phyloP scores from a whole-genome alignment of 768 basidiomycete genomes.

The Mycena belliarum region DNA sequence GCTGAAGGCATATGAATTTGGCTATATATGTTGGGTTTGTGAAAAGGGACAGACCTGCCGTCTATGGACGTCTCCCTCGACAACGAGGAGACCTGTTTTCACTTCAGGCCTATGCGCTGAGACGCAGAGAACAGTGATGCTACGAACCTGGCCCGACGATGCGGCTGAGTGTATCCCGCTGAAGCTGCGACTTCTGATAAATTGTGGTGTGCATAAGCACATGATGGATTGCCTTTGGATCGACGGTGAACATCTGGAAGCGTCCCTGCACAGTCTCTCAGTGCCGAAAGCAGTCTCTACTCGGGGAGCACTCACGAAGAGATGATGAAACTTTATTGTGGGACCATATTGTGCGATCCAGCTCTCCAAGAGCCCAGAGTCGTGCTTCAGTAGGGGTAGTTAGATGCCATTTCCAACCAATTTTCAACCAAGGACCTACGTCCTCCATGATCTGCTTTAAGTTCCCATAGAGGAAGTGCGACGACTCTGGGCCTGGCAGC shows the following conservation, averaged over 20 bases:
- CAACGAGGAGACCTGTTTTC: slow-evolving; percentile 35
- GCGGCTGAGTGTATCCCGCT: slow-evolving; percentile 27
- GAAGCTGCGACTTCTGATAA: slow-evolving; percentile 42
- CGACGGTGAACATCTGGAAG: slow-evolving; percentile 42
- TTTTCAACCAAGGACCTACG: no score
- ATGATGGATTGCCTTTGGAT: slow-evolving; percentile 50
- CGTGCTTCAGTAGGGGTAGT: no score
- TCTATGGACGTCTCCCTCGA: slow-evolving; percentile 27
- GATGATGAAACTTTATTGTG: slow-evolving; percentile 42
- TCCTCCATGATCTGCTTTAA: slow-evolving; percentile 1
- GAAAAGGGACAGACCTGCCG: slow-evolving; percentile 17
- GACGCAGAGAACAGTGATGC: not conserved
- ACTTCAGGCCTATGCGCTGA: not conserved
- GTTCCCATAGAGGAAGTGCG: slow-evolving; percentile 14
- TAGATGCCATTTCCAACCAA: no score
- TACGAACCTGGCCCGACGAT: slow-evolving; percentile 28
- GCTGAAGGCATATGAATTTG: slow-evolving; percentile 4
- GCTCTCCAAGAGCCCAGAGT: slow-evolving; percentile 35
- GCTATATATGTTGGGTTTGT: not conserved
- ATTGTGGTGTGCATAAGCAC: slow-evolving; percentile 44
- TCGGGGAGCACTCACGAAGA: slow-evolving; percentile 40
- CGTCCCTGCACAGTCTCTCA: slow-evolving; percentile 1
- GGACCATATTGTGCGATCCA: slow-evolving; percentile 52
- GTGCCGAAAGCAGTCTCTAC: slow-evolving; percentile 8
- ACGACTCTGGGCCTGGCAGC: slow-evolving; percentile 5